A percentile compares a stretch with the other conserved stretches of the same genome.
Conservation (phyloP, 306 rosid species). For the Canavalia gladiata region DNA sequence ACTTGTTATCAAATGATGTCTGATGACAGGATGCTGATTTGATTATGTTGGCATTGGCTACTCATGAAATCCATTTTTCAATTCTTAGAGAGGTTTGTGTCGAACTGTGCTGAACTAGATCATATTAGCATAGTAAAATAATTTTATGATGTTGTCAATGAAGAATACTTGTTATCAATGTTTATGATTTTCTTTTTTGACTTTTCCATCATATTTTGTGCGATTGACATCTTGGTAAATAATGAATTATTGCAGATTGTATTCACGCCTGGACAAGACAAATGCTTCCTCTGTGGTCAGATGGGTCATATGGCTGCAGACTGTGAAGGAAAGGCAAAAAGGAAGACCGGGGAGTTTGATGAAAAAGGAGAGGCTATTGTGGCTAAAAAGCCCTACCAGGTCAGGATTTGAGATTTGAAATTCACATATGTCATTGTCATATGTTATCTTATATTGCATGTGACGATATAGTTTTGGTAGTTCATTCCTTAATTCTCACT, state of each 20-base stretch:
- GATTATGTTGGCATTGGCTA: conserved; percentile 97
- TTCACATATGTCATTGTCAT: neutral
- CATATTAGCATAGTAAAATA: neutral
- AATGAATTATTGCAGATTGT: conserved; percentile 71
- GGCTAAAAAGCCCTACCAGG: conserved; percentile 92
- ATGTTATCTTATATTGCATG: neutral
- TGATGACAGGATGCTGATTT: conserved; percentile 93
- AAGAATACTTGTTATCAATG: conserved; percentile 22
- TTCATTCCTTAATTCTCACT: conserved; percentile 19
- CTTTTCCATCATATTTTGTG: conserved; percentile 20
- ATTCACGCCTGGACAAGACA: conserved; percentile 94
- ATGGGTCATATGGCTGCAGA: conserved; percentile 92
- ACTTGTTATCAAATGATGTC: conserved; percentile 42
- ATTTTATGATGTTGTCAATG: neutral
- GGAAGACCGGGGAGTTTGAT: conserved; percentile 88
- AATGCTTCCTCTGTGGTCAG: conserved; percentile 95
- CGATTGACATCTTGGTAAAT: conserved; percentile 39
- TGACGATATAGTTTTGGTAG: neutral
- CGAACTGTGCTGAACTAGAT: conserved; percentile 38
- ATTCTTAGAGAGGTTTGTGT: conserved; percentile 93
- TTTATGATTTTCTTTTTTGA: conserved; percentile 21
- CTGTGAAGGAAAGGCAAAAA: conserved; percentile 90
- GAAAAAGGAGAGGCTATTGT: conserved; percentile 77
- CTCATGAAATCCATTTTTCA: conserved; percentile 97
- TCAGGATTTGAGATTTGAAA: conserved; percentile 43